Evolutionary conservation across 305 asterid species (phyloP), one percentile per base, ranked within the genome.

Genomic region (Coffea humblotiana): DNA sequence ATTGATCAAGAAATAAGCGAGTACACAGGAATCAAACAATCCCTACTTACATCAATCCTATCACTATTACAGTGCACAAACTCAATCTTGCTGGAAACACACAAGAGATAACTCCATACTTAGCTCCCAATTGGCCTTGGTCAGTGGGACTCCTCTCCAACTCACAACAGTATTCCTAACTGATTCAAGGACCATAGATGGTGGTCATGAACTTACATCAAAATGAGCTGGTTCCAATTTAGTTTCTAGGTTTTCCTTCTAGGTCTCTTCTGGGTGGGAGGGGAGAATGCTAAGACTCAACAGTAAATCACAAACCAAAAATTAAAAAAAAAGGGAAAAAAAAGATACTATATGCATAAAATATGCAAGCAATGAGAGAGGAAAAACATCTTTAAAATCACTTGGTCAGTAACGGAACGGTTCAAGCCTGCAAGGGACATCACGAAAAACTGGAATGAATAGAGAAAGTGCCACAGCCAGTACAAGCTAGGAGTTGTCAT

Each of bases 371-470:
- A 35, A 40, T 66, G 19, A 65, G 19, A 18, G 21, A 6, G 43
- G 10, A 47, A 72, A 72, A 69, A 45, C 54, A 58, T 58, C 65
- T 75, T n/a, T n/a, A 40, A 40, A 75, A 58, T 32, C 58, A 60
- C 69, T 56, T 29, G 43, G 68, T 25, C 48, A 54, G 67, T 75
- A 37, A 29, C 29, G 19, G 48, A 32, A 66, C 45, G 10, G 3
- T 40, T 75, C 78, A 37, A 35, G 37, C 56, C 60, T 16, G 37
- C 35, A 35, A 56, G 32, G 14, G 71, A 66, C 23, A 66, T 72
- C 61, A 14, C 8, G 63, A 15, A 8, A 54, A 16, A 74, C 43
- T 14, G 16, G 27, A 56, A 51, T 14, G 18, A 56, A 51, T 14
- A 49, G 61, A 3, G 10, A 25, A 71, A 71, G 32, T n/a, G 58